A percentile compares a stretch with the other conserved stretches of the same genome.
Evolutionary conservation across 2,329 filamentous ascomycete species (phyloP).

Genomic region (Westerdykella ornata): DNA sequence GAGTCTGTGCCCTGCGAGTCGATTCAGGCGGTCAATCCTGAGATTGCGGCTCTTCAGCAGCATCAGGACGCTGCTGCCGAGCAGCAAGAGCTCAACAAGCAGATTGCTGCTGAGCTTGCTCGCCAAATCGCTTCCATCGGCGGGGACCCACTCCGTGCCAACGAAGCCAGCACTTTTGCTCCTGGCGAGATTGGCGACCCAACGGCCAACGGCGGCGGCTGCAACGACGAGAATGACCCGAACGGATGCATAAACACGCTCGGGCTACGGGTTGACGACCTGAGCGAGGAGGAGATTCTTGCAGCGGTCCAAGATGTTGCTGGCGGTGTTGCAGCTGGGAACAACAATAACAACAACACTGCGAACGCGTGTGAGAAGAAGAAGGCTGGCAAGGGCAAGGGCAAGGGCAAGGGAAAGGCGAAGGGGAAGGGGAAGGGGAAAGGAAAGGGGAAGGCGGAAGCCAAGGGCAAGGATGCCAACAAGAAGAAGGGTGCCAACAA

Average conservation of each 20-base stretch:
- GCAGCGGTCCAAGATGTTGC: conserved; percentile 41
- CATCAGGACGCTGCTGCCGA: conserved; percentile 62
- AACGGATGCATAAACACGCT: conserved; percentile 52
- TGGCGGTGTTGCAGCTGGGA: conserved; percentile 15
- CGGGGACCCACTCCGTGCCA: conserved; percentile 55
- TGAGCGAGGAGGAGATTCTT: conserved; percentile 47
- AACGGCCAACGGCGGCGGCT: conserved; percentile 50
- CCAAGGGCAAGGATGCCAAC: background rate
- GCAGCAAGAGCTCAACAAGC: conserved; percentile 53
- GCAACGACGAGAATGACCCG: conserved; percentile 44
- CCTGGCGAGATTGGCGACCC: conserved; percentile 51
- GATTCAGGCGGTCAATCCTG: conserved; percentile 54
- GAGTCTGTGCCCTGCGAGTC: conserved; percentile 52
- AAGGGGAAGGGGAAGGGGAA: background rate
- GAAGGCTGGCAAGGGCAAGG: conserved; percentile 2
- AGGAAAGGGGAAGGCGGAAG: background rate
- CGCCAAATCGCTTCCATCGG: conserved; percentile 55
- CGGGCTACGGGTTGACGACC: conserved; percentile 50
- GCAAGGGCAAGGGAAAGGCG: background rate
- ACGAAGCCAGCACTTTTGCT: conserved; percentile 57
- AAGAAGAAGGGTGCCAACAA: background rate
- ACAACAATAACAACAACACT: conserved; percentile 14
- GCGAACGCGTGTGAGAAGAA: background rate
- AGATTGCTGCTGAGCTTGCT: conserved; percentile 54
- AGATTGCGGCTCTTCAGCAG: conserved; percentile 57